Evolutionary conservation across 345 rosid species (phyloP), one percentile per base, ranked within the genome.

Genomic region (Eucalyptus albens): DNA sequence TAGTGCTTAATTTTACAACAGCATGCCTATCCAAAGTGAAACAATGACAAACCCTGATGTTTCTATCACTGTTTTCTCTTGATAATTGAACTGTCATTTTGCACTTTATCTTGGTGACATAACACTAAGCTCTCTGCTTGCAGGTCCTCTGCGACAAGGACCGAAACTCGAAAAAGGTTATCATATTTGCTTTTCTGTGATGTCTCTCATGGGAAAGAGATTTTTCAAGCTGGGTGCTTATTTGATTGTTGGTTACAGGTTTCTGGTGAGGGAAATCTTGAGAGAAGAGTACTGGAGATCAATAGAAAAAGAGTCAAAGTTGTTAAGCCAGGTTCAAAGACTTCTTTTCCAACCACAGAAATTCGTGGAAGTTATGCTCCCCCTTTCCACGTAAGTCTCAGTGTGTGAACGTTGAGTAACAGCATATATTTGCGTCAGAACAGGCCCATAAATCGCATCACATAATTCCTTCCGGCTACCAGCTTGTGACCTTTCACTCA

Each of bases 261-360:
- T 92, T 91, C 94, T 55, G 97, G 98, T 87, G 95, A 94, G 90
- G 98, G 95, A 22, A 94, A 91, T 89, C 97, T 97, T 7, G 99
- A 97, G 94, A 97, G 98, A 94, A 96, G 99, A 92, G 89, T 95
- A 69, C 93, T 97, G 82, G 99, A 97, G 93, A 92, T 96, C 91
- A 97, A 97, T 92, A 93, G 94, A 89, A 97, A 97, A 95, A 92
- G 99, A 92, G 72, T 97, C 82, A 97, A 97, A 93, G 99, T 97
- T 91, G 96, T 97, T 86, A 97, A 97, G 93, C 99, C 97, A n/a
- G 98, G 99, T 62, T 92, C 99, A 7, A 97, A 97, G 93, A 96
- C 99, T 72, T 94, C 96, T 51, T 97, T 97, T 87, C 94, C 99
- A 45, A 91, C 94, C 44, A 96, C 98, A 42, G 99, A 97, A 93